Percentiles rank a stretch among this genome's conserved stretches.
Conservation (phyloP, 2,329 filamentous ascomycete species). For the Endothia cerciana region DNA sequence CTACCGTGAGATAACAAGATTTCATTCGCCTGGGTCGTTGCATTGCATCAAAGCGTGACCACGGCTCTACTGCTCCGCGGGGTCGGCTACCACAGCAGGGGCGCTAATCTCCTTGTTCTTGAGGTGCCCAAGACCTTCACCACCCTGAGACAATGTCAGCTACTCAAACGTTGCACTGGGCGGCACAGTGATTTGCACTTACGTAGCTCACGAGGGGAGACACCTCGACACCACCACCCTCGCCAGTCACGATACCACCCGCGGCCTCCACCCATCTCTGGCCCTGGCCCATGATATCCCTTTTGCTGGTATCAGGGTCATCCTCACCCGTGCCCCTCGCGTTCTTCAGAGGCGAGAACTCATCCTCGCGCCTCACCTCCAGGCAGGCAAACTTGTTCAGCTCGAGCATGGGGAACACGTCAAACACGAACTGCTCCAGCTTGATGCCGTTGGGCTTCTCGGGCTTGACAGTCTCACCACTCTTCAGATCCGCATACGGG, state of each 20-base stretch:
- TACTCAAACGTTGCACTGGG: neutral
- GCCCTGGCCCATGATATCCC: slow-evolving; percentile 88
- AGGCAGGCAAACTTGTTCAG: slow-evolving; percentile 92
- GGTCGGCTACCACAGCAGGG: slow-evolving; percentile 55
- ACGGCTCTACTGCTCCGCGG: slow-evolving; percentile 16
- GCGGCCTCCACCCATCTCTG: slow-evolving; percentile 81
- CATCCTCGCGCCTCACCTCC: slow-evolving; percentile 95
- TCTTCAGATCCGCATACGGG: slow-evolving; percentile 75
- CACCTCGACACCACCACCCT: slow-evolving; percentile 79
- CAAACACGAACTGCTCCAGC: slow-evolving; percentile 98
- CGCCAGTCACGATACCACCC: slow-evolving; percentile 74
- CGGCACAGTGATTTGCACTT: slow-evolving; percentile 50
- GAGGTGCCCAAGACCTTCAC: slow-evolving; percentile 64
- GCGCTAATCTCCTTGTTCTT: slow-evolving; percentile 57
- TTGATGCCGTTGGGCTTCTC: slow-evolving; percentile 98
- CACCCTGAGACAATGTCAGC: slow-evolving; percentile 49
- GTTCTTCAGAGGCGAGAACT: slow-evolving; percentile 98
- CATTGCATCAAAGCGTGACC: neutral
- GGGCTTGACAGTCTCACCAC: slow-evolving; percentile 82
- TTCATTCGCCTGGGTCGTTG: neutral
- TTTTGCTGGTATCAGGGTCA: slow-evolving; percentile 89
- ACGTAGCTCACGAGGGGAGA: slow-evolving; percentile 95
- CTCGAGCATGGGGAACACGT: slow-evolving; percentile 89
- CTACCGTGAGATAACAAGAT: neutral
- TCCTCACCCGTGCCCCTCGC: slow-evolving; percentile 83